A percentile compares a stretch with the other conserved stretches of the same genome.
Conservation (phyloP, 2,329 filamentous ascomycete genomes). For the Ascochyta fabae region DNA sequence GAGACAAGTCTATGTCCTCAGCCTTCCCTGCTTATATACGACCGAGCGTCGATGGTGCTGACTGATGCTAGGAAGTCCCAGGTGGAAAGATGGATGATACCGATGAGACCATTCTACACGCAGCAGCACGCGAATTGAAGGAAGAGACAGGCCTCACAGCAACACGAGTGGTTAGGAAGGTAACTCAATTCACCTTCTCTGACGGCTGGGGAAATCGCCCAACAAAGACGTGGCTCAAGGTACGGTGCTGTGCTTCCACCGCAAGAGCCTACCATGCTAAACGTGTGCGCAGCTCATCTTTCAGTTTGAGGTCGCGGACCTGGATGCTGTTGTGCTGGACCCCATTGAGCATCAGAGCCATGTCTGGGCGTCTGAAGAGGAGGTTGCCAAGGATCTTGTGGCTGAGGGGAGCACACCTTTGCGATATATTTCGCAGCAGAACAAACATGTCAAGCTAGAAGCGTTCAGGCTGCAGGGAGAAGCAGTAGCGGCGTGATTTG, state of each 20-base stretch:
- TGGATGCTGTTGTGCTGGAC: constrained; percentile 39
- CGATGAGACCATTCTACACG: constrained; percentile 58
- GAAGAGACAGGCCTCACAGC: constrained; percentile 61
- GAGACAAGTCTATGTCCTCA: neutral
- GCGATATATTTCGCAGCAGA: constrained; percentile 38
- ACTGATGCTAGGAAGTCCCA: constrained; percentile 55
- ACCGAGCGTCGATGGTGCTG: neutral
- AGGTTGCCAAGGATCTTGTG: constrained; percentile 41
- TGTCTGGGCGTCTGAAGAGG: constrained; percentile 51
- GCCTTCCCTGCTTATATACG: neutral
- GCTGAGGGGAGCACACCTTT: constrained; percentile 32
- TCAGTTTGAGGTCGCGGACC: constrained; percentile 42
- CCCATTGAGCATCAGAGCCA: constrained; percentile 52
- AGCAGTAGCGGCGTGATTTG: neutral
- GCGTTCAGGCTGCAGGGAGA: constrained; percentile 39
- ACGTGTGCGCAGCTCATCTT: constrained; percentile 29
- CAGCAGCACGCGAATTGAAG: constrained; percentile 57
- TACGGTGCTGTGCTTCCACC: constrained; percentile 1
- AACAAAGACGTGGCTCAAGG: constrained; percentile 43
- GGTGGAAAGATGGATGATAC: constrained; percentile 57
- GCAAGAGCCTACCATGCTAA: neutral
- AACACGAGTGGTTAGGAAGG: constrained; percentile 51
- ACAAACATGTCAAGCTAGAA: constrained; percentile 44
- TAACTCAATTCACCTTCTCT: constrained; percentile 45
- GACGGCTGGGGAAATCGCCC: constrained; percentile 22